Evolutionary conservation across 495 filamentous ascomycete species (phyloP), one percentile per base, ranked within the genome.

Genomic region (Aspergillus carlsbadensis): DNA sequence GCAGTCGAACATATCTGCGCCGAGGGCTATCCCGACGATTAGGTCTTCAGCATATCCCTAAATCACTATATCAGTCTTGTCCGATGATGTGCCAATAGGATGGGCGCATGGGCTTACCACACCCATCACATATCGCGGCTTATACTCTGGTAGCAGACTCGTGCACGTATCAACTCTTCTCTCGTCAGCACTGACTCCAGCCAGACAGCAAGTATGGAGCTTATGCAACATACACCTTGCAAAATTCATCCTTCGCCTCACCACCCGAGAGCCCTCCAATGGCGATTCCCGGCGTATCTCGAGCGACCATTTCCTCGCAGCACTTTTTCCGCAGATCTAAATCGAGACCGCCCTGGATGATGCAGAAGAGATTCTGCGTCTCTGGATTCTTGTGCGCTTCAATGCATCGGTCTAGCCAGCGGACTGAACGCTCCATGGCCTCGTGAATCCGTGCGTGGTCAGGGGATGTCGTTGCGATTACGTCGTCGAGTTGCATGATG

Each of bases 1-100:
- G 65, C 95, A 98, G 74, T 98, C 94, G 70, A 98, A 98, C 95
- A 98, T 98, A 67, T 98, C 94, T 20, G 95, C 94, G 5, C 94
- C 94, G 5, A 98, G 81, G 10, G 94, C 94, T 11, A 96, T 80
- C 48, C 89, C 91, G 13, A 98, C 91, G 11, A 98, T 78, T 50
- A 98, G 77, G 70, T 98, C 94, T 68, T 97, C 94, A 1, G 94
- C 94, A 68, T 96, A 98, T 29, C 94, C 87, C 83, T 86, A 54
- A 4, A 15, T 13, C 5, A 35, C 20, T 24, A 20, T 8, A 51
- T 71, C 24, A 74, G 62, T 24, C 17, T 50, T 11, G 15, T 18
- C 2, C 11, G 3, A 1, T 2, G 14, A 6, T 36, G 21, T n/a
- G n/a, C n/a, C n/a, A n/a, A n/a, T n/a, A n/a, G n/a, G n/a, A n/a